These are phyloP conservation scores for Diaporthe citriasiana DNA, from an alignment of 2,329 filamentous ascomycete genomes.

Conservation along the genomic window DNA sequence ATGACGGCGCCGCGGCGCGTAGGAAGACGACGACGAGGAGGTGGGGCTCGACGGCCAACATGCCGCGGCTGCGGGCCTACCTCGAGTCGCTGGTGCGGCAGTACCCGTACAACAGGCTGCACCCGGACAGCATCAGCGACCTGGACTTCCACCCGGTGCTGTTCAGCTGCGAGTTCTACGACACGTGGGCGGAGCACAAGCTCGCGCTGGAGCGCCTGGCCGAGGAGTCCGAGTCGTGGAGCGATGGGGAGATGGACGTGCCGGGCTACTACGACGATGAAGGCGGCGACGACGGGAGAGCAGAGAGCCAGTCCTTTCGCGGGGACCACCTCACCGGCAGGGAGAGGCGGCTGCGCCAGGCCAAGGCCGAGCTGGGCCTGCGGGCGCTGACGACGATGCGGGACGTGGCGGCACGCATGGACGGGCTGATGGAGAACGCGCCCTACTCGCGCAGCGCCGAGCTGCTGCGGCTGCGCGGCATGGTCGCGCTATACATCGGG, in stretches of 20 bases:
- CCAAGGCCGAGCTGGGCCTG: constrained; percentile 58
- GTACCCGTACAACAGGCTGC: constrained; percentile 76
- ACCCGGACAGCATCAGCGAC: constrained; percentile 72
- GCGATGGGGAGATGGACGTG: constrained; percentile 48
- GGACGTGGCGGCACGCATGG: constrained; percentile 77
- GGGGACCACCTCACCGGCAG: constrained; percentile 43
- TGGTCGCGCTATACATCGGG: constrained; percentile 80
- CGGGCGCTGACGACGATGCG: constrained; percentile 71
- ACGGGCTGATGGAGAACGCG: constrained; percentile 76
- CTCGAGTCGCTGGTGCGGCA: constrained; percentile 85
- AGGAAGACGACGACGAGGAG: constrained; percentile 44
- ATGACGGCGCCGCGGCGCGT: constrained; percentile 35
- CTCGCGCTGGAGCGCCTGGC: constrained; percentile 57
- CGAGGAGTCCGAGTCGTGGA: constrained; percentile 51
- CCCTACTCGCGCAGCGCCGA: constrained; percentile 79
- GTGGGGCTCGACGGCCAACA: constrained; percentile 63
- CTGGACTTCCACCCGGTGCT: constrained; percentile 86
- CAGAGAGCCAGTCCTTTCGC: constrained; percentile 8
- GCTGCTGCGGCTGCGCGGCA: constrained; percentile 79
- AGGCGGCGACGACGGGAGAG: constrained; percentile 43
- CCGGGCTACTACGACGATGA: constrained; percentile 46
- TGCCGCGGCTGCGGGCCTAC: constrained; percentile 68
- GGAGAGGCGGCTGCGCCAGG: constrained; percentile 47
- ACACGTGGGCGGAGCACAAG: constrained; percentile 73
- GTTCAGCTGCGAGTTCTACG: constrained; percentile 85